A percentile compares a stretch with the other conserved stretches of the same genome.
phyloP scores from a whole-genome alignment of 1,284 basidiomycete genomes.

The Mixia osmundae region DNA sequence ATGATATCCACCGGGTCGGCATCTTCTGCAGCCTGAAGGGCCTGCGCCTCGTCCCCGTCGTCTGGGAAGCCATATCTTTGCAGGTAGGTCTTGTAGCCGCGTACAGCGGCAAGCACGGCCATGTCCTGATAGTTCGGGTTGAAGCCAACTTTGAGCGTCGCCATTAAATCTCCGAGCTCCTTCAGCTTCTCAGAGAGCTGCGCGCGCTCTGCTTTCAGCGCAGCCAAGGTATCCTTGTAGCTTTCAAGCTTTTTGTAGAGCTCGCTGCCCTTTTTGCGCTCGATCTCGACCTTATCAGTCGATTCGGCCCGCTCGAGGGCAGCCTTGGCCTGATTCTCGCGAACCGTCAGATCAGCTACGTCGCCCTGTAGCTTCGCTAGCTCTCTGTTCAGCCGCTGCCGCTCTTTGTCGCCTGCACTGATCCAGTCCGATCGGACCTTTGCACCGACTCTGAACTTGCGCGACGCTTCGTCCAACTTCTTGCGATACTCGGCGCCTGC shows the following conservation, averaged over 20 bases:
- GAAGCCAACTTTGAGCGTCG: constrained; percentile 48
- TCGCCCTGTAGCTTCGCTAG: constrained; percentile 27
- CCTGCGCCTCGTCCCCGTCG: constrained; percentile 21
- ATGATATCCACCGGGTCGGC: constrained; percentile 22
- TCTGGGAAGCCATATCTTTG: constrained; percentile 22
- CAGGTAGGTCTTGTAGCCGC: constrained; percentile 62
- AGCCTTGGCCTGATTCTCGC: constrained; percentile 32
- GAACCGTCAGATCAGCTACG: constrained; percentile 16
- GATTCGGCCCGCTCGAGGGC: constrained; percentile 16
- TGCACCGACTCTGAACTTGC: constrained; percentile 44
- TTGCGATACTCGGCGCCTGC: constrained; percentile 46
- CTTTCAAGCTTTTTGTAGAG: constrained; percentile 50
- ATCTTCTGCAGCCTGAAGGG: constrained; percentile 20
- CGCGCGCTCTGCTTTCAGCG: constrained; percentile 44
- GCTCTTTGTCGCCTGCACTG: constrained; percentile 62
- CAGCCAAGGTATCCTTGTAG: constrained; percentile 50
- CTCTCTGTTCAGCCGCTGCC: constrained; percentile 42
- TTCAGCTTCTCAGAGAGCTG: constrained; percentile 49
- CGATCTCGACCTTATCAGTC: constrained; percentile 17
- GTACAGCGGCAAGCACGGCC: constrained; percentile 88
- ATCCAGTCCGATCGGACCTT: constrained; percentile 81
- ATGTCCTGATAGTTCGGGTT: constrained; percentile 99
- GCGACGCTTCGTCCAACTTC: constrained; percentile 41
- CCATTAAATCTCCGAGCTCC: constrained; percentile 59
- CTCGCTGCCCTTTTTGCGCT: constrained; percentile 43